Base-by-base conservation (phyloP, 1,284 basidiomycete genomes). In the Ganoderma leucocontextum region DNA sequence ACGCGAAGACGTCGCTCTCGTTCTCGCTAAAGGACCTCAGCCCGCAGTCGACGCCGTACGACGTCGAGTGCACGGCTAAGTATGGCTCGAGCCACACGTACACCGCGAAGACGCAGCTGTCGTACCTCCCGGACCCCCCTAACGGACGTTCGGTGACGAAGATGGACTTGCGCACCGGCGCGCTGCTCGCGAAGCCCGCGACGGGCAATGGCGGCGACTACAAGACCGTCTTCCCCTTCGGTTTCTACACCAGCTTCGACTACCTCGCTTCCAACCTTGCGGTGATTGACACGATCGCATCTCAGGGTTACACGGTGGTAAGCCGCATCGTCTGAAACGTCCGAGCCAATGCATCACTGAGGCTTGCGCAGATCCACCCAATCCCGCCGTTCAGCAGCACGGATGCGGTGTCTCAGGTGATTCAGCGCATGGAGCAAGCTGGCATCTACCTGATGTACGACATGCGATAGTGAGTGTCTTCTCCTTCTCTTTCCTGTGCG, bases 361-460 rank as follows among this genome's bases (percentile, higher is more conserved):
- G 79, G 13, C 79, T 12, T 68, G 82, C 75, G 57, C 57, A 87
- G 85, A 85, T 92, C 33, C 91, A 93, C 72, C 88, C 90, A 1
- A 79, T 91, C 10, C 91, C 92, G 0, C 79, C 85, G 0, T 93
- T 88, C 69, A 82, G 84, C 69, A 89, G 92, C 72, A 66, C 87
- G 53, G 89, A 88, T 0, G 83, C 83, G 0, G 79, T 93, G 0
- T 82, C 87, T 38, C 71, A 83, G 58, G 86, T 92, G 29, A 75
- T 93, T 9, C 89, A 92, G 74, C 82, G 85, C 57, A 92, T 94
- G 89, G 87, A 92, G 76, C 83, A 89, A 71, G 85, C 88, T 0
- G 91, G 91, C 0, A 74, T 94, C 13, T 93, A 90, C 74, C 82
- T 92, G 60, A 91, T 93, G 87, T 93, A 93, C 69, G 91, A 93